A percentile compares a stretch with the other conserved stretches of the same genome.
phyloP scores from a whole-genome alignment of 148 eudicot species.

The Nepenthes mirabilis region DNA sequence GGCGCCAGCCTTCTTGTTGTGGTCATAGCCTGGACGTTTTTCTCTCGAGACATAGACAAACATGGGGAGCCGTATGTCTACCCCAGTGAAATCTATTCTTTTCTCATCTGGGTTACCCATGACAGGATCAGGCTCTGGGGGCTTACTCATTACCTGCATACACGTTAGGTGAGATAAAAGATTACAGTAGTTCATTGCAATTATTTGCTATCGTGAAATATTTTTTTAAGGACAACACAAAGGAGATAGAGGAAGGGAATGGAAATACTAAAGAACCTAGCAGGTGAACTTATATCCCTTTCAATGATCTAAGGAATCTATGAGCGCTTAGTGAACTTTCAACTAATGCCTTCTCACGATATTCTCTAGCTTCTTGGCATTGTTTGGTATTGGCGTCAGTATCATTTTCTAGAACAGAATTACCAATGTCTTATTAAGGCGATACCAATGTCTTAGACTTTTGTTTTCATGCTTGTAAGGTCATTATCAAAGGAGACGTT shows the following conservation, averaged over 20 bases:
- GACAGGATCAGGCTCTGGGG: constrained; percentile 60
- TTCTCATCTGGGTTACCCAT: constrained; percentile 53
- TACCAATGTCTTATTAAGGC: too few relatives aligned
- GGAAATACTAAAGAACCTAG: neutral
- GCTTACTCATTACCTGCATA: constrained; percentile 73
- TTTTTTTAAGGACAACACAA: neutral
- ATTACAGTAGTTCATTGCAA: neutral
- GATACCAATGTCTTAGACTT: too few relatives aligned
- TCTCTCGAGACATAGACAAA: constrained; percentile 83
- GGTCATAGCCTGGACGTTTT: constrained; percentile 70
- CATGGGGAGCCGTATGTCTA: constrained; percentile 69
- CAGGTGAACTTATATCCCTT: neutral
- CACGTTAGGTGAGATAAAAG: neutral
- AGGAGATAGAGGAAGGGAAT: neutral
- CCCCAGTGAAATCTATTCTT: constrained; percentile 53
- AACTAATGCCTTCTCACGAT: too few relatives aligned
- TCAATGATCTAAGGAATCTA: too few relatives aligned
- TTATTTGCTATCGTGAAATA: neutral
- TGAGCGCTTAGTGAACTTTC: too few relatives aligned
- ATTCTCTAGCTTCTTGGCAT: too few relatives aligned
- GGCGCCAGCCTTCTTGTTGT: constrained; percentile 91
- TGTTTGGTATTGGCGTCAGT: too few relatives aligned
- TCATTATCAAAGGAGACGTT: too few relatives aligned
- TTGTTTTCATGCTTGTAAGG: too few relatives aligned
- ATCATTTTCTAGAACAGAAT: too few relatives aligned